Evolutionary conservation across 2,329 filamentous ascomycete species (phyloP).

Genomic region (Plectosphaerella plurivora): DNA sequence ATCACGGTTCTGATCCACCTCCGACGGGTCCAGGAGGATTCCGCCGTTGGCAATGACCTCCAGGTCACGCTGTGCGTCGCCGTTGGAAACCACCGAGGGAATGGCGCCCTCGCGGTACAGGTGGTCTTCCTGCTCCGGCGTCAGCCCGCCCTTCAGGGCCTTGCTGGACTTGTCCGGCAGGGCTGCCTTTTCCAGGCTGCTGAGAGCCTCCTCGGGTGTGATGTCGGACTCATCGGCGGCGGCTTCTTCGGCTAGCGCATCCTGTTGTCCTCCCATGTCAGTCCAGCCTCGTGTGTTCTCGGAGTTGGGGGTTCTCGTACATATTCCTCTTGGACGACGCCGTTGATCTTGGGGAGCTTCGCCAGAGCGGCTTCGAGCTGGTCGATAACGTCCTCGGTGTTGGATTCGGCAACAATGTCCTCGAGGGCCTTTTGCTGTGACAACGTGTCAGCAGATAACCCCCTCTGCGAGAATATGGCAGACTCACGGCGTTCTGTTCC

Average conservation of each 20-base stretch:
- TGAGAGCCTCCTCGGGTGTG: conserved; percentile 2
- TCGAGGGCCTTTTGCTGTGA: background rate
- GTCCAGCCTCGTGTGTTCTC: background rate
- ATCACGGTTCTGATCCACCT: conserved; percentile 9
- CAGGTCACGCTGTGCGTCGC: conserved; percentile 18
- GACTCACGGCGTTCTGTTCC: background rate
- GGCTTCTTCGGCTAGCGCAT: conserved; percentile 9
- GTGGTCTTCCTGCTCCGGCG: conserved; percentile 36
- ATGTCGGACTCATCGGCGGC: conserved; percentile 1
- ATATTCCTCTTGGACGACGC: background rate
- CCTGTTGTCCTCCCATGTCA: conserved; percentile 3
- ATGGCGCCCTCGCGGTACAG: conserved; percentile 38
- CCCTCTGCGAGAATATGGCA: too few species aligned
- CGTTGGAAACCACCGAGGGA: conserved; percentile 20
- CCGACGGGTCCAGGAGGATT: conserved; percentile 19
- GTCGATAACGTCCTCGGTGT: conserved; percentile 1
- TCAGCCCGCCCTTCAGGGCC: conserved; percentile 26
- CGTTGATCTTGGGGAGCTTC: background rate
- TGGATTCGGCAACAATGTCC: background rate
- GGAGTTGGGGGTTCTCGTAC: background rate
- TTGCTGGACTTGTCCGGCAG: background rate
- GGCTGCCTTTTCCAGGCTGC: conserved; percentile 6
- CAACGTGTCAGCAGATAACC: too few species aligned
- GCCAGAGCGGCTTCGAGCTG: conserved; percentile 2
- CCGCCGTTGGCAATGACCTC: conserved; percentile 24